Conservation (phyloP, 1,284 basidiomycete genomes). For the Irpex rosettiformis region DNA sequence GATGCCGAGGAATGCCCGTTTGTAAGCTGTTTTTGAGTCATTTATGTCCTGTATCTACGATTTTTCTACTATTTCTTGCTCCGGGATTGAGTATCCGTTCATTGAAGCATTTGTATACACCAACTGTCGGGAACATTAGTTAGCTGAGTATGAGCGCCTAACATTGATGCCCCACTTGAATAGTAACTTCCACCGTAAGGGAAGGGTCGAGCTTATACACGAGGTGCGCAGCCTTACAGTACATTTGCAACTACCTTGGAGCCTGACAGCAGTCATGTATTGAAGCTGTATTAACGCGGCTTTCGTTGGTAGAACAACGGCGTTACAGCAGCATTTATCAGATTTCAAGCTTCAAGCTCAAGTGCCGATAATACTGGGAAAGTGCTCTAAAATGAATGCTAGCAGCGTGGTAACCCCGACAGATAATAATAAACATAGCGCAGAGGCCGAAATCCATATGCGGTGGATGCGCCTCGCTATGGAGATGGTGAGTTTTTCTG, state of each 20-base stretch:
- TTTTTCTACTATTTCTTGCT: neutral
- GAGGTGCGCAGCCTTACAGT: neutral
- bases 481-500: slow-evolving; percentile 21
- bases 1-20: slow-evolving; percentile 53
- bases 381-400: neutral
- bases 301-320: neutral
- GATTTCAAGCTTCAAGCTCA: no score
- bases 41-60: neutral
- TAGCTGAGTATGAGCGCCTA: no score
- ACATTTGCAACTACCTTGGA: neutral
- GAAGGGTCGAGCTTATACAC: neutral
- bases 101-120: neutral
- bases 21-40: no score
- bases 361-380: neutral
- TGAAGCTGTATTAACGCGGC: neutral
- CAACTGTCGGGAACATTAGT: no score
- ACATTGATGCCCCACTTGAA: no score
- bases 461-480: slow-evolving; percentile 25
- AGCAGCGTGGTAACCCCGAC: neutral
- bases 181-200: no score
- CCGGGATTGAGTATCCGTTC: neutral
- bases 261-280: neutral
- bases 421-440: neutral
- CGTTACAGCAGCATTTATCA: no score
- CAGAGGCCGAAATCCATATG: slow-evolving; percentile 13